Conservation (phyloP, 1,284 basidiomycete species). For the Pseudomicrostroma phylloplanum region DNA sequence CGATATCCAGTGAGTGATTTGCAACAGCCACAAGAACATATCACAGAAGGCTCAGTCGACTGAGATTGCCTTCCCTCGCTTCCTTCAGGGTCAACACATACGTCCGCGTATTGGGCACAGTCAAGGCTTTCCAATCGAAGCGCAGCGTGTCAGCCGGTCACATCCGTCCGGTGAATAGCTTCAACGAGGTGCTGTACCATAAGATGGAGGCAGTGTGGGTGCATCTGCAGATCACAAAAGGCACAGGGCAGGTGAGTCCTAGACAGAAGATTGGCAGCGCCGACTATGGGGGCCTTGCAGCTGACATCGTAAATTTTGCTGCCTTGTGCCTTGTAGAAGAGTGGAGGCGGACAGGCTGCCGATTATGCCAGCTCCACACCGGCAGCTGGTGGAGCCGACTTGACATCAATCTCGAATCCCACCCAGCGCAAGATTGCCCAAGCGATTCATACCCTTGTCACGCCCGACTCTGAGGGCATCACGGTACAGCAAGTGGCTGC, state of each 20-base stretch:
- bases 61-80: neutral
- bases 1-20: conserved; percentile 24
- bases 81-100: conserved; percentile 56
- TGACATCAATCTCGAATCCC: neutral
- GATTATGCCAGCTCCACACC: neutral
- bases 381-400: neutral
- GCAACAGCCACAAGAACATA: neutral
- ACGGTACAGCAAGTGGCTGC: neutral
- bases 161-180: conserved; percentile 59
- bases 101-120: conserved; percentile 78
- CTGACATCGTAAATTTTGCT: neutral
- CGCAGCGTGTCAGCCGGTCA: conserved; percentile 61
- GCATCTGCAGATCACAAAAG: conserved; percentile 35
- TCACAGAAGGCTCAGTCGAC: neutral
- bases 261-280: neutral
- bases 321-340: neutral
- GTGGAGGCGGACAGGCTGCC: neutral
- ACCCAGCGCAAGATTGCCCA: conserved; percentile 2
- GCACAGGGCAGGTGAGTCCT: conserved; percentile 3
- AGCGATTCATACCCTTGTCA: neutral
- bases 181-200: conserved; percentile 80
- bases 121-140: conserved; percentile 79
- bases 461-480: conserved; percentile 2
- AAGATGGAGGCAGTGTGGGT: conserved; percentile 58
- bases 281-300: neutral